Evolutionary conservation across 352 stramenopile genomes (phyloP).

Genomic region (Paralagenidium karlingii): DNA sequence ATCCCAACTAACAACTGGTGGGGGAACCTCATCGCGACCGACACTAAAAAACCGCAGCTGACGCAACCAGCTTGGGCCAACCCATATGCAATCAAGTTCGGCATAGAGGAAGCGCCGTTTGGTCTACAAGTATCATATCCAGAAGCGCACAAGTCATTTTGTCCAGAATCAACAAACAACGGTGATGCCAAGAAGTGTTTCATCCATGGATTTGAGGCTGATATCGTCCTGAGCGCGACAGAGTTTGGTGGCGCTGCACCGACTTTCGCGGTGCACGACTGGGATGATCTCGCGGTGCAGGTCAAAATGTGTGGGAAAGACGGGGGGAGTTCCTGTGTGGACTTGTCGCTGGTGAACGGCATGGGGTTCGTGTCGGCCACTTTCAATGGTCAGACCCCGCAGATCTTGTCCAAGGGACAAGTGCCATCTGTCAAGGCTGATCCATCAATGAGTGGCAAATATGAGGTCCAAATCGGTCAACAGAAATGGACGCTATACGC

Average conservation of each 20-base stretch:
- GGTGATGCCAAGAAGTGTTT: slow-evolving; percentile 35
- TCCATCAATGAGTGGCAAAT: slow-evolving; percentile 34
- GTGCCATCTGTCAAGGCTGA: slow-evolving; percentile 50
- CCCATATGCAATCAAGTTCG: slow-evolving; percentile 31
- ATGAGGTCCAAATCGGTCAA: slow-evolving; percentile 44
- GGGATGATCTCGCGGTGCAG: slow-evolving; percentile 39
- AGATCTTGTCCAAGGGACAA: slow-evolving; percentile 51
- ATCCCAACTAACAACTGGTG: slow-evolving; percentile 81
- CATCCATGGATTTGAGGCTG: slow-evolving; percentile 24
- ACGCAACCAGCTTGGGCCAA: slow-evolving; percentile 47
- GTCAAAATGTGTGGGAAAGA: slow-evolving; percentile 18
- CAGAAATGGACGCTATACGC: slow-evolving; percentile 64
- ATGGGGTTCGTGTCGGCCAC: slow-evolving; percentile 8
- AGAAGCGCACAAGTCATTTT: slow-evolving; percentile 40
- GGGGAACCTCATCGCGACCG: slow-evolving; percentile 54
- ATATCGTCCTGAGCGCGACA: slow-evolving; percentile 34
- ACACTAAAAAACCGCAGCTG: slow-evolving; percentile 19
- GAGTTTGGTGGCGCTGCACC: slow-evolving; percentile 26
- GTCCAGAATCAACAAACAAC: slow-evolving; percentile 34
- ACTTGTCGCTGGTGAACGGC: slow-evolving; percentile 37
- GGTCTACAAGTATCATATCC: slow-evolving; percentile 42
- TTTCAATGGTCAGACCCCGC: slow-evolving; percentile 57
- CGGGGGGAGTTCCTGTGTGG: slow-evolving; percentile 29
- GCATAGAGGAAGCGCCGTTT: slow-evolving; percentile 22
- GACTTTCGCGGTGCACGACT: slow-evolving; percentile 34